These are phyloP conservation scores for Arxiozyma heterogenica DNA, from an alignment of 1,139 yeast species.

Conservation along the genomic window DNA sequence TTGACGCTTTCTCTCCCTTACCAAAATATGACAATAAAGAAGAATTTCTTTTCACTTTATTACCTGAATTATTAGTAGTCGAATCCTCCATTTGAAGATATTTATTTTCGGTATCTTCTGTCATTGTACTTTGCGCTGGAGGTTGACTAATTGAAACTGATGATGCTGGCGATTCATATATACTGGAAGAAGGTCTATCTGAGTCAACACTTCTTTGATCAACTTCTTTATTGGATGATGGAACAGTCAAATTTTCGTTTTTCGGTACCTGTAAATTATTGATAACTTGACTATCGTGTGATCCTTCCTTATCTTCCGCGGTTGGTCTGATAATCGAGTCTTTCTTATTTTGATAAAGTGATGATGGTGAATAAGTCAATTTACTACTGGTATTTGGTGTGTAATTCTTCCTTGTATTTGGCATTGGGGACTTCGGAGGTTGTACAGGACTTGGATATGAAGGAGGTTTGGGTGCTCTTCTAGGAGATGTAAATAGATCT, in stretches of 20 bases:
- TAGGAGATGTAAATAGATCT: slow-evolving; percentile 43
- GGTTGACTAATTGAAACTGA: background rate
- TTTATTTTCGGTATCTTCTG: slow-evolving; percentile 11
- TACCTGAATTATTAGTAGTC: background rate
- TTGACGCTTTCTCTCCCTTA: slow-evolving; percentile 12
- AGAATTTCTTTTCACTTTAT: slow-evolving; percentile 7
- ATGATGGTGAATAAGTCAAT: slow-evolving; percentile 17
- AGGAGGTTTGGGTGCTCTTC: slow-evolving; percentile 58
- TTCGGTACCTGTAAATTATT: background rate
- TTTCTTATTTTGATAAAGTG: slow-evolving; percentile 16
- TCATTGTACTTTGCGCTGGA: background rate
- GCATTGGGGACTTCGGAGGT: slow-evolving; percentile 29
- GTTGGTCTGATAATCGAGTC: background rate
- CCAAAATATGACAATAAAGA: slow-evolving; percentile 21
- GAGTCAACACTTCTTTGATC: slow-evolving; percentile 2
- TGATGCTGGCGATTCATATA: slow-evolving; percentile 16
- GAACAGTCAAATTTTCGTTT: background rate
- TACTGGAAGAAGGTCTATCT: slow-evolving; percentile 23
- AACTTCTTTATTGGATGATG: slow-evolving; percentile 1
- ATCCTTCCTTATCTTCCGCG: background rate
- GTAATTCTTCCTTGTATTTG: background rate
- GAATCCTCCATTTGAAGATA: background rate
- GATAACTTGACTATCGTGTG: background rate
- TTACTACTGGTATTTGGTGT: slow-evolving; percentile 4
- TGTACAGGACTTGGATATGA: slow-evolving; percentile 40